phyloP scores from a whole-genome alignment of 169 alveolate genomes.

The Plasmodium malariae region DNA sequence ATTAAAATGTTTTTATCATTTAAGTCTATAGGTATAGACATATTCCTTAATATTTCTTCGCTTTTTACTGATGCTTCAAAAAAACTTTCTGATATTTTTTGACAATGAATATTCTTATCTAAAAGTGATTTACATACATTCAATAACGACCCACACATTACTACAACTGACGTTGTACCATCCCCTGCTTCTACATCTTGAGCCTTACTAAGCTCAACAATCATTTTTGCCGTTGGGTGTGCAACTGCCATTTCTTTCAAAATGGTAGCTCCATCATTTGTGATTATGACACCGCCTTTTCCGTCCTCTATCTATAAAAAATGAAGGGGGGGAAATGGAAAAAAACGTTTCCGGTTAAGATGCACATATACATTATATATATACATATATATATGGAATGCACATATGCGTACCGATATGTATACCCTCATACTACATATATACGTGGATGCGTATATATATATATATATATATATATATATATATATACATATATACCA shows the following conservation, averaged over 20 bases:
- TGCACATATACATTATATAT: neutral
- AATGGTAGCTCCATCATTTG: slow-evolving; percentile 99
- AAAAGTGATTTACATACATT: slow-evolving; percentile 95
- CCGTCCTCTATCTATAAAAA: slow-evolving; percentile 93
- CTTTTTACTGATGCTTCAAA: slow-evolving; percentile 91
- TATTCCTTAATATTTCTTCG: slow-evolving; percentile 93
- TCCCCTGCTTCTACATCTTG: slow-evolving; percentile 99
- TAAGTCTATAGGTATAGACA: slow-evolving; percentile 95
- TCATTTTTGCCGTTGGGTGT: slow-evolving; percentile 99
- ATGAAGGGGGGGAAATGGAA: neutral
- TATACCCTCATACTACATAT: neutral
- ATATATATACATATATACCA: neutral
- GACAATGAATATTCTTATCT: slow-evolving; percentile 98
- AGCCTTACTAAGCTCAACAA: slow-evolving; percentile 98
- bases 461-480: neutral
- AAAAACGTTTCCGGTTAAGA: no score
- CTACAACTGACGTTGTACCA: slow-evolving; percentile 99
- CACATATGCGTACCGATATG: neutral
- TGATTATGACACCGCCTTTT: slow-evolving; percentile 97
- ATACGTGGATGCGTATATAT: neutral
- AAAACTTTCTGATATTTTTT: slow-evolving; percentile 97
- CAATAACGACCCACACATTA: slow-evolving; percentile 98
- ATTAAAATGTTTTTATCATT: slow-evolving; percentile 95
- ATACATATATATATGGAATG: neutral
- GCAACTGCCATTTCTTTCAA: slow-evolving; percentile 96